phyloP scores from a whole-genome alignment of 31 red algal genomes.

The Asparagopsis taxiformis region DNA sequence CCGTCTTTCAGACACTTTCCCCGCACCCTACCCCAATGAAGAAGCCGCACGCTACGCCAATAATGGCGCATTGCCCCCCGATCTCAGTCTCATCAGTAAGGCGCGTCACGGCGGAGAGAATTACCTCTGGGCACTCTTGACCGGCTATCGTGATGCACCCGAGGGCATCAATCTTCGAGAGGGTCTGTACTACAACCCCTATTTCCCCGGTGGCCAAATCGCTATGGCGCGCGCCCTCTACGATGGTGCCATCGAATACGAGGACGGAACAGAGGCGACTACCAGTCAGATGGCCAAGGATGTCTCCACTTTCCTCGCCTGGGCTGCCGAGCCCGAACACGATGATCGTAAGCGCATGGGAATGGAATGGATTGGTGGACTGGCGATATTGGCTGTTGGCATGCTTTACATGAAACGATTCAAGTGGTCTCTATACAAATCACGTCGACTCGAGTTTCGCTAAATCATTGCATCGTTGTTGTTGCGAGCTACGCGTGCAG shows the following conservation, averaged over 20 bases:
- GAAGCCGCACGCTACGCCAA: slow-evolving; percentile 98
- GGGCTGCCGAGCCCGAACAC: slow-evolving; percentile 95
- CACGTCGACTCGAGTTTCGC: slow-evolving; percentile 82
- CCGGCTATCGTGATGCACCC: slow-evolving; percentile 93
- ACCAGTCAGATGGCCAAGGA: slow-evolving; percentile 98
- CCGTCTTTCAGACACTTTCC: slow-evolving; percentile 80
- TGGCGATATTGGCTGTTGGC: slow-evolving; percentile 52
- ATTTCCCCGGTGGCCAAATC: slow-evolving; percentile 94
- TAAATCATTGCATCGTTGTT: slow-evolving; percentile 22
- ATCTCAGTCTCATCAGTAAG: slow-evolving; percentile 92
- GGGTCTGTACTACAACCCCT: slow-evolving; percentile 94
- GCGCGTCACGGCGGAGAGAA: slow-evolving; percentile 89
- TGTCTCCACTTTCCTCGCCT: slow-evolving; percentile 90
- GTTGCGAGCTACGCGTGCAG: too few relatives aligned
- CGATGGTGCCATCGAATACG: slow-evolving; percentile 93
- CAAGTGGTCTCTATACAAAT: slow-evolving; percentile 84
- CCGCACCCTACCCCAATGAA: slow-evolving; percentile 93
- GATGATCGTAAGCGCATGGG: slow-evolving; percentile 93
- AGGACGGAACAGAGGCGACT: slow-evolving; percentile 91
- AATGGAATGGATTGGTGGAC: slow-evolving; percentile 68
- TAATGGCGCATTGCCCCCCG: slow-evolving; percentile 93
- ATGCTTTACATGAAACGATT: slow-evolving; percentile 85
- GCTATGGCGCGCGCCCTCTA: slow-evolving; percentile 91
- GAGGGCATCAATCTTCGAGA: slow-evolving; percentile 82
- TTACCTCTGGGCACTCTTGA: slow-evolving; percentile 94